These are phyloP conservation scores for Beauveria pseudobassiana DNA, from an alignment of 2,329 filamentous ascomycete genomes.

Conservation along the genomic window DNA sequence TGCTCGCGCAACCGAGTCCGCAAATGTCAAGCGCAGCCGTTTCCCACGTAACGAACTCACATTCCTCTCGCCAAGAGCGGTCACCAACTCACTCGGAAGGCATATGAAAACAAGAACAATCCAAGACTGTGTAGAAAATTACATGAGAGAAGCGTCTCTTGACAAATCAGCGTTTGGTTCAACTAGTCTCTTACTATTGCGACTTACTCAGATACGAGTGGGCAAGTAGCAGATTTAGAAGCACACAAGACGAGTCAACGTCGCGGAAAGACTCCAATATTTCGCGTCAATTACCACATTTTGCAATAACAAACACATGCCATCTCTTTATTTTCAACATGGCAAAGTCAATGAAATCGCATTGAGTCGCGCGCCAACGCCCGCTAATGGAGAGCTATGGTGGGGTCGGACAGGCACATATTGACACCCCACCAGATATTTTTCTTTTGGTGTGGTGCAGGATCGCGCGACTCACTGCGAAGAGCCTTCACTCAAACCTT, in stretches of 20 bases:
- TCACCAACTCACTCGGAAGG: no score
- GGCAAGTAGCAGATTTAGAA: background rate
- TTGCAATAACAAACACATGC: background rate
- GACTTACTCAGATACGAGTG: background rate
- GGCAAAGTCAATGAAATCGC: background rate
- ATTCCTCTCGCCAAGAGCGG: no score
- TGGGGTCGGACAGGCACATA: slow-evolving; percentile 9
- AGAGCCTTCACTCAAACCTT: background rate
- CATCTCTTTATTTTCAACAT: background rate
- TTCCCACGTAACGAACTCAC: no score
- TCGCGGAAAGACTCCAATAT: background rate
- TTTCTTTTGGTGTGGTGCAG: slow-evolving; percentile 6
- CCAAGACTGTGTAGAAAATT: no score
- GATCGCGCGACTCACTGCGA: slow-evolving; percentile 7
- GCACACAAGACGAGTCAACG: background rate
- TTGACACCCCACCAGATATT: slow-evolving; percentile 11
- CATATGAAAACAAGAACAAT: no score
- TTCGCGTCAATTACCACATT: background rate
- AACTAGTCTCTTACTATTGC: background rate
- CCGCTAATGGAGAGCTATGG: slow-evolving; percentile 7
- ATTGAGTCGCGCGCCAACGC: background rate
- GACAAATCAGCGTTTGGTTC: background rate
- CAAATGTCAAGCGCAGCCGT: no score
- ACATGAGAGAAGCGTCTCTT: no score
- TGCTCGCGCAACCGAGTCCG: no score